Conservation (phyloP, 306 rosid genomes). For the Trifolium subterraneum region DNA sequence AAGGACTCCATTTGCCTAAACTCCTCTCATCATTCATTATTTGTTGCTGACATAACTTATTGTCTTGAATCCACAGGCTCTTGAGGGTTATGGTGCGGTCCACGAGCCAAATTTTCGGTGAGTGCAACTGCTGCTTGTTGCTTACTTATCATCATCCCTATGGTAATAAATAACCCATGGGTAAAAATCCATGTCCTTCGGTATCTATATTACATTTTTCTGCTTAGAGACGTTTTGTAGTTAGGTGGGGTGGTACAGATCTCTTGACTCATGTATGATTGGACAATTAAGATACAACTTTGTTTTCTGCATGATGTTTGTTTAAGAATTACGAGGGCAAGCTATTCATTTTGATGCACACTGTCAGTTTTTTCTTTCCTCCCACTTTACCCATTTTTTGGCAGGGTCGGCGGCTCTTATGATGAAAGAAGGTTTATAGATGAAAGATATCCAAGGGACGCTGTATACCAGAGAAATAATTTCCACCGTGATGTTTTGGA, state of each 20-base stretch:
- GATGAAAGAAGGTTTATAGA: slow-evolving; percentile 85
- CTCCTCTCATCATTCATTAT: slow-evolving; percentile 82
- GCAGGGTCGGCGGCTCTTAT: slow-evolving; percentile 82
- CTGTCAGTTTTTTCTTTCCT: slow-evolving; percentile 48
- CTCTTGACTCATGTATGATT: slow-evolving; percentile 6
- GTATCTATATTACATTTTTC: background rate
- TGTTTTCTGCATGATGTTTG: slow-evolving; percentile 26
- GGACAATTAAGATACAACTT: background rate
- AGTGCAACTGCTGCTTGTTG: slow-evolving; percentile 58
- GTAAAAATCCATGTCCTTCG: background rate
- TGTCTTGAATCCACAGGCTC: slow-evolving; percentile 99
- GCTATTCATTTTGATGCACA: slow-evolving; percentile 32
- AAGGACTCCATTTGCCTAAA: slow-evolving; percentile 99
- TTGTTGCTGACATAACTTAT: slow-evolving; percentile 98
- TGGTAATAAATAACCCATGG: slow-evolving; percentile 37
- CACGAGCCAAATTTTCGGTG: slow-evolving; percentile 96
- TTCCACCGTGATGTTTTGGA: slow-evolving; percentile 72
- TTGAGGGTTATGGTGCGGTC: slow-evolving; percentile 88
- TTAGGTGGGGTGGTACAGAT: slow-evolving; percentile 23
- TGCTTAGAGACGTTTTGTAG: slow-evolving; percentile 8
- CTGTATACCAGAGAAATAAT: slow-evolving; percentile 69
- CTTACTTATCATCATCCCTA: slow-evolving; percentile 48
- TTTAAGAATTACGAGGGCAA: slow-evolving; percentile 17
- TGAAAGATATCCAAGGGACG: slow-evolving; percentile 84
- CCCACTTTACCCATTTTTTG: slow-evolving; percentile 59